A percentile compares a stretch with the other conserved stretches of the same genome.
phyloP scores from a whole-genome alignment of 768 basidiomycete species.

The Coprinellus micaceus region DNA sequence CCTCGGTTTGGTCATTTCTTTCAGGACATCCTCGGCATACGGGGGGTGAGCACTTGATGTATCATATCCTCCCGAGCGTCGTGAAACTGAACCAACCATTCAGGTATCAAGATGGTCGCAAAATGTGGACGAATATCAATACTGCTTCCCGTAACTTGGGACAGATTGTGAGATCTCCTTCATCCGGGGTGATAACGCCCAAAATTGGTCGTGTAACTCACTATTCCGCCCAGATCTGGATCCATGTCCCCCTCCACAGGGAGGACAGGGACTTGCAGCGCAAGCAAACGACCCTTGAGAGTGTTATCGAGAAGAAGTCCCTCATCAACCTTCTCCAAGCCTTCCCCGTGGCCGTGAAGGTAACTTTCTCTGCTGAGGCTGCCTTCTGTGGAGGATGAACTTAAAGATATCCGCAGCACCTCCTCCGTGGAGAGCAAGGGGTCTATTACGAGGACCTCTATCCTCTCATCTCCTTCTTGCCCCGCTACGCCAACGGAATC shows the following conservation, averaged over 20 bases:
- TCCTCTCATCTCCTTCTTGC: slow-evolving; percentile 63
- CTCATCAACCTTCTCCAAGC: slow-evolving; percentile 76
- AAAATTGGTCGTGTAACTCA: background rate
- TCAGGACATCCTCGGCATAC: slow-evolving; percentile 66
- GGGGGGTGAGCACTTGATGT: slow-evolving; percentile 25
- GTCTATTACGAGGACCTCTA: slow-evolving; percentile 75
- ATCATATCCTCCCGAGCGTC: slow-evolving; percentile 61
- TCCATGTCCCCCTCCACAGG: slow-evolving; percentile 49
- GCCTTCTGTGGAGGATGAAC: background rate
- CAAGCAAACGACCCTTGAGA: slow-evolving; percentile 34
- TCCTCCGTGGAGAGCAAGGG: slow-evolving; percentile 65
- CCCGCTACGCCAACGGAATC: slow-evolving; percentile 44
- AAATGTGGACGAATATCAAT: slow-evolving; percentile 64
- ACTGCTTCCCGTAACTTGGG: slow-evolving; percentile 56
- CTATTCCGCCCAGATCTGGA: slow-evolving; percentile 42
- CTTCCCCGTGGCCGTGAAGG: slow-evolving; percentile 65
- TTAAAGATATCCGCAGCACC: slow-evolving; percentile 37
- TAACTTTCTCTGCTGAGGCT: slow-evolving; percentile 16
- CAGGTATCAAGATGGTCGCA: slow-evolving; percentile 67
- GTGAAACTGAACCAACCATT: slow-evolving; percentile 3
- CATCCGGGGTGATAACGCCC: slow-evolving; percentile 2
- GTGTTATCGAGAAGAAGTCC: slow-evolving; percentile 67
- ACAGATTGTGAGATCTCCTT: slow-evolving; percentile 43
- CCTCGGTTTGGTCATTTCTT: slow-evolving; percentile 67
- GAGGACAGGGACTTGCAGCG: slow-evolving; percentile 26